Evolutionary conservation across 1,139 yeast species (phyloP), one percentile per base, ranked within the genome.

Genomic region (Geotrichum restrictum): DNA sequence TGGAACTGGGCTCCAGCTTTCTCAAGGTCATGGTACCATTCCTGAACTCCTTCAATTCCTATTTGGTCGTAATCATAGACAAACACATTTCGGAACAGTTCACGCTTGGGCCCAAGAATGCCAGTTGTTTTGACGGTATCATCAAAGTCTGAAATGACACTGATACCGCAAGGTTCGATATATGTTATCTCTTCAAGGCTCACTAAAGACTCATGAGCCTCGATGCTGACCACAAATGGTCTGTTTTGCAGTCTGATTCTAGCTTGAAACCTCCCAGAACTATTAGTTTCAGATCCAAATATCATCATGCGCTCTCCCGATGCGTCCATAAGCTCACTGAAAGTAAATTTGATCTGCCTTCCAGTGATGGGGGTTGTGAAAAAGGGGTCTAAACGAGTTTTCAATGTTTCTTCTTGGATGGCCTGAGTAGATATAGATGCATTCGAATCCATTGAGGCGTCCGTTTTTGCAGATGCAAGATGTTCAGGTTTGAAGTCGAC

Each of bases 51-150:
- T 0, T 87, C 84, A 19, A 94, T 80, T 49, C 75, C 77, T 81
- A 96, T 85, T 24, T 77, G 78, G 7, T 74, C 70, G 48, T 80
- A 80, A 45, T 82, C 83, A 49, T 80, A 81, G 3, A 85, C 78
- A 56, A 94, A 79, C 1, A 89, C 82, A 63, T 85, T 89, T 56
- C 86, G 76, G 68, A 93, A 81, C 57, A 93, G 73, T 42, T 86
- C 88, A 52, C 95, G 76, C 66, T 88, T 88, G 59, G 88, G 95
- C 2, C 94, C 94, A 32, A 87, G 76, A 0, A 94, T 91, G 1
- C 98, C 98, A 0, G 98, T 89, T 44, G 81, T 74, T 62, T 94
- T 86, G 37, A 93, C 81, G 0, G 99, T 94, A 65, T 94, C 98
- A 64, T 94, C 99, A 48, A 94, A 84, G 68, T 94, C 99, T 61